Conservation (phyloP, 129 eudicot species). For the Logfia minima region DNA sequence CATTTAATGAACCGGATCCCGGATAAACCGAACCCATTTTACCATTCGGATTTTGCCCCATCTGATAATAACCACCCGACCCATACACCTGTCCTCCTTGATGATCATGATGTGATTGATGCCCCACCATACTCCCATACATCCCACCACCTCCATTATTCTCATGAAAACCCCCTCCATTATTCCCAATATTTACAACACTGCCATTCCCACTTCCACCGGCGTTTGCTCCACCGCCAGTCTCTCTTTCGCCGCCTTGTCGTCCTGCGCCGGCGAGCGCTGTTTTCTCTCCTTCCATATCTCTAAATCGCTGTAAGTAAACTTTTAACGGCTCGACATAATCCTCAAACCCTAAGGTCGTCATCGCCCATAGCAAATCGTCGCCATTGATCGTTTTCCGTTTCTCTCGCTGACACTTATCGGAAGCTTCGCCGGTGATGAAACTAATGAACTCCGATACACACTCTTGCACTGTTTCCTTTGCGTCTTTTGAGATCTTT, state of each 20-base stretch:
- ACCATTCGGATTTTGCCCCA: constrained; percentile 37
- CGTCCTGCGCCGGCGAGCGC: constrained; percentile 54
- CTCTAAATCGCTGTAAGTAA: constrained; percentile 67
- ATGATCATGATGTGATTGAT: constrained; percentile 17
- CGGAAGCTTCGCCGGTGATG: constrained; percentile 76
- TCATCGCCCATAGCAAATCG: constrained; percentile 73
- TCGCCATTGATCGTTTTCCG: constrained; percentile 71
- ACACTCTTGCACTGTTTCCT: constrained; percentile 71
- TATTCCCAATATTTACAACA: constrained; percentile 39
- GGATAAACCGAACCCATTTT: constrained; percentile 51
- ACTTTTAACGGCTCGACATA: constrained; percentile 66
- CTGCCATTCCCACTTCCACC: constrained; percentile 32
- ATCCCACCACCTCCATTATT: constrained; percentile 33
- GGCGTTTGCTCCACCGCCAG: constrained; percentile 10
- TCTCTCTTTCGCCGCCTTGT: constrained; percentile 30
- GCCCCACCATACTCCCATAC: constrained; percentile 44
- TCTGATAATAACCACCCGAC: constrained; percentile 47
- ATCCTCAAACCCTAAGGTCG: constrained; percentile 70
- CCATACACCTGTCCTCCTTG: constrained; percentile 48
- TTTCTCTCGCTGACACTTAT: constrained; percentile 71
- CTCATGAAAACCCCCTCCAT: constrained; percentile 38
- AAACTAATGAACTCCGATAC: constrained; percentile 79
- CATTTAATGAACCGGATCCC: constrained; percentile 42
- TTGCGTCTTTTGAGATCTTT: constrained; percentile 71
- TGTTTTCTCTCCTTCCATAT: constrained; percentile 64